phyloP scores from a whole-genome alignment of 106 monocot genomes.

The Dendrobium nobile region DNA sequence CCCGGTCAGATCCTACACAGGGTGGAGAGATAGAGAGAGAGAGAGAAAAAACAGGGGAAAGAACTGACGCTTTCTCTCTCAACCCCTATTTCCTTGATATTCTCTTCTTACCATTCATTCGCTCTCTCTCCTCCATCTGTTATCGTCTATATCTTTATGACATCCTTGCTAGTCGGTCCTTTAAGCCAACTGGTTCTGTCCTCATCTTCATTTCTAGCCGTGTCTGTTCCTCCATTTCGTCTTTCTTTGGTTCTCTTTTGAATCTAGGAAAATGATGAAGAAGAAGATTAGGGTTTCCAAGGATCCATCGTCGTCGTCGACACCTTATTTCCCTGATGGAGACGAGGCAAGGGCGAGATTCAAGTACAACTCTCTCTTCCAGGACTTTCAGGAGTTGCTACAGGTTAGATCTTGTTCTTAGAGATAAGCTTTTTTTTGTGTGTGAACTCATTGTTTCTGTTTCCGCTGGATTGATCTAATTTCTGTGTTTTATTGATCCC shows the following conservation, averaged over 20 bases:
- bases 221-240: background rate
- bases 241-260: background rate
- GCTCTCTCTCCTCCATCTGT: slow-evolving; percentile 1
- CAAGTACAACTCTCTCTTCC: slow-evolving; percentile 12
- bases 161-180: background rate
- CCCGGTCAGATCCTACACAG: background rate
- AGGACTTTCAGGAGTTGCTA: slow-evolving; percentile 11
- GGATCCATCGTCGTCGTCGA: background rate
- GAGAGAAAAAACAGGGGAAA: background rate
- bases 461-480: background rate
- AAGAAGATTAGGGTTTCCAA: background rate
- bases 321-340: slow-evolving; percentile 2
- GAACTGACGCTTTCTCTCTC: background rate
- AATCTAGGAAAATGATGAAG: background rate
- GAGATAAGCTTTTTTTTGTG: background rate
- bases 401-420: slow-evolving; percentile 6
- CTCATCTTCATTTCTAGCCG: background rate
- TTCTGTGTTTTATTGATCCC: background rate
- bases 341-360: slow-evolving; percentile 7
- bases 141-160: background rate
- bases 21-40: background rate
- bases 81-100: background rate
- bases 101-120: background rate
- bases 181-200: too few species aligned
- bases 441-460: background rate